Conservation (phyloP, 2,329 filamentous ascomycete species). For the Aspergillus puulaauensis region DNA sequence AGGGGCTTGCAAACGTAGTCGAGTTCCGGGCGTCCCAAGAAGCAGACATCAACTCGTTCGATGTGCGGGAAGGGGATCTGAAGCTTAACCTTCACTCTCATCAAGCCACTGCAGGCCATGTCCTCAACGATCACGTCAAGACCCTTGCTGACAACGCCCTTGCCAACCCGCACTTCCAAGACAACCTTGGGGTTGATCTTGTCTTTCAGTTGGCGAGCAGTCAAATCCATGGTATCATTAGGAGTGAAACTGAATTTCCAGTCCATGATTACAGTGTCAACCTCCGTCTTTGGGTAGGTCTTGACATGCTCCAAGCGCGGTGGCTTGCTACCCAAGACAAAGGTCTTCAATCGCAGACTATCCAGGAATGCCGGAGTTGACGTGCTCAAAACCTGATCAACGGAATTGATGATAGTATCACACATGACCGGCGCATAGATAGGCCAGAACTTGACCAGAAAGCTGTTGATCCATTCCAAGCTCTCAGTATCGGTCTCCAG, state of each 20-base stretch:
- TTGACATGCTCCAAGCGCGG: constrained; percentile 97
- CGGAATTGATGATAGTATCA: constrained; percentile 86
- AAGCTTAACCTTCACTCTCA: constrained; percentile 97
- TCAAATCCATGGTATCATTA: constrained; percentile 90
- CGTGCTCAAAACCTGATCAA: constrained; percentile 92
- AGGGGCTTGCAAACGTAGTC: constrained; percentile 98
- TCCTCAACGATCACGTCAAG: constrained; percentile 97
- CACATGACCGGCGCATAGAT: constrained; percentile 95
- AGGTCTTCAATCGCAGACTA: constrained; percentile 88
- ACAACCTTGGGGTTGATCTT: constrained; percentile 97
- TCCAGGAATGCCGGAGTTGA: constrained; percentile 91
- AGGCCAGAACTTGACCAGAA: constrained; percentile 98
- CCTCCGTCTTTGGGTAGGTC: constrained; percentile 92
- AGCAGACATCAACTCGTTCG: constrained; percentile 91
- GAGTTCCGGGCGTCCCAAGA: constrained; percentile 82
- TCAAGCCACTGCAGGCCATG: constrained; percentile 91
- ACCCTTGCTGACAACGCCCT: constrained; percentile 95
- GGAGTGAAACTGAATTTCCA: constrained; percentile 99
- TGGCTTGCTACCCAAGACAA: constrained; percentile 91
- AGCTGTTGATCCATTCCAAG: constrained; percentile 98
- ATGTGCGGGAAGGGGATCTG: constrained; percentile 95
- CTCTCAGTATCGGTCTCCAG: constrained; percentile 90
- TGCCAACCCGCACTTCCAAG: constrained; percentile 89
- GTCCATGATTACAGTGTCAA: constrained; percentile 96
- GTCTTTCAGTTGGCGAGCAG: constrained; percentile 82